Evolutionary conservation across 345 rosid genomes (phyloP).

Genomic region (Eucalyptus microcorys): DNA sequence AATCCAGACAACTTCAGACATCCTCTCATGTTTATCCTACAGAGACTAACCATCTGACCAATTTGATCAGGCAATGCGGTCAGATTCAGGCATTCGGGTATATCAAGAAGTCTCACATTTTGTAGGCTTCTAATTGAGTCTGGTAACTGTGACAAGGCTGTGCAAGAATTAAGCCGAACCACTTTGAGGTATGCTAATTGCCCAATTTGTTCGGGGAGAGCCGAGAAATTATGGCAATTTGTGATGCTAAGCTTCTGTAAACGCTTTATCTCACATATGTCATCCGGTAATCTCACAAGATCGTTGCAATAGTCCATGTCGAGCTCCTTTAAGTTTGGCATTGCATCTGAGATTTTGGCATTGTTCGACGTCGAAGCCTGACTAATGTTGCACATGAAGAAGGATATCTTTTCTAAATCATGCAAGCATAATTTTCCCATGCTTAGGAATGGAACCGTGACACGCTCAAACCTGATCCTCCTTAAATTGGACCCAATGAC

Average conservation of each 20-base stretch:
- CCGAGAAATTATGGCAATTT: constrained; percentile 3
- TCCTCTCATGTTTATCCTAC: not conserved
- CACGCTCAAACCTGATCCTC: constrained; percentile 48
- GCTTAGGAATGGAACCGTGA: constrained; percentile 3
- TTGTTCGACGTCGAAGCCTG: constrained; percentile 4
- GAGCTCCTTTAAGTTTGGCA: constrained; percentile 33
- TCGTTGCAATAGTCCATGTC: constrained; percentile 37
- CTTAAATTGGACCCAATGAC: constrained; percentile 25
- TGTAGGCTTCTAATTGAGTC: constrained; percentile 19
- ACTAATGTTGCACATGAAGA: constrained; percentile 30
- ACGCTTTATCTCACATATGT: constrained; percentile 6
- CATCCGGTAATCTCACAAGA: constrained; percentile 19
- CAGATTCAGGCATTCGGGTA: not conserved
- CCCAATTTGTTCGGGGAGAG: constrained; percentile 25
- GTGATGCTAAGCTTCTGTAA: not conserved
- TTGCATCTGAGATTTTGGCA: not conserved
- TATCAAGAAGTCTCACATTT: constrained; percentile 18
- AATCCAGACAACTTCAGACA: not conserved
- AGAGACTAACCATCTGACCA: not conserved
- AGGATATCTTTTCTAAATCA: constrained; percentile 27
- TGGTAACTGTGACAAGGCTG: constrained; percentile 19
- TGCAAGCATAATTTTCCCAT: not conserved
- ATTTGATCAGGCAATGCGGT: not conserved
- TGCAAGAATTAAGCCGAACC: constrained; percentile 39
- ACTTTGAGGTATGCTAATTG: constrained; percentile 9